Base-by-base conservation (phyloP, 805 yeast genomes). In the Suhomyces prunicola region DNA sequence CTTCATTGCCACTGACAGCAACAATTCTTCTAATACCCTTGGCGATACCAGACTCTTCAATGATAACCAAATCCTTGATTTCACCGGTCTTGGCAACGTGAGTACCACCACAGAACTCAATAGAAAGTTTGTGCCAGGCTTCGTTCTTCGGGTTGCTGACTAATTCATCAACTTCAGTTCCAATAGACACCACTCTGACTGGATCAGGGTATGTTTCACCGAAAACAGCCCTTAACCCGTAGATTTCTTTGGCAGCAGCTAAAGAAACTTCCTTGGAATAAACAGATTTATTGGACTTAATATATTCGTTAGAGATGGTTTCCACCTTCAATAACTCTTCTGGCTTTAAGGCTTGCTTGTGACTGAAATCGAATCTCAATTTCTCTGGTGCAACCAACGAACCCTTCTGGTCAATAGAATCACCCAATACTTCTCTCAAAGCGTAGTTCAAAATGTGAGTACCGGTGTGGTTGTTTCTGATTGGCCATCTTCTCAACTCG, bases 121-220 rank as follows among this genome's bases (percentile, higher is more conserved):
- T 80, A 1, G 97, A 90, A 65, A 81, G 78, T 42, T 81, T 74
- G 63, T 70, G 73, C 98, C 99, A 94, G 64, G 89, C 83, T 49
- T 76, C 74, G 66, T 82, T 88, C 27, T 75, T 62, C 60, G 97
- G 97, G 62, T 85, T 78, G 6, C 79, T 77, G 59, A 93, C 69
- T 60, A 94, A 77, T 12, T 88, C 94, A 24, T 88, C 91, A 44
- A 94, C 91, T 46, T 97, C 85, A 41, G 82, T 87, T 66, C 99
- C 99, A 65, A 94, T 88, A 29, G 97, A 89, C 47, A 94, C 97
- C 61, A 94, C 99, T 70, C 99, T 86, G 22, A 94, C 99, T 39
- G 99, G 99, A 68, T 94, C 97, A 44, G 99, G 99, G 68, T 94
- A 94, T 3, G 97, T 90, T 78, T 94, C 99, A 66, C 99, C 99